phyloP scores from a whole-genome alignment of 495 filamentous ascomycete genomes.

The Aspergillus bertholletiae region DNA sequence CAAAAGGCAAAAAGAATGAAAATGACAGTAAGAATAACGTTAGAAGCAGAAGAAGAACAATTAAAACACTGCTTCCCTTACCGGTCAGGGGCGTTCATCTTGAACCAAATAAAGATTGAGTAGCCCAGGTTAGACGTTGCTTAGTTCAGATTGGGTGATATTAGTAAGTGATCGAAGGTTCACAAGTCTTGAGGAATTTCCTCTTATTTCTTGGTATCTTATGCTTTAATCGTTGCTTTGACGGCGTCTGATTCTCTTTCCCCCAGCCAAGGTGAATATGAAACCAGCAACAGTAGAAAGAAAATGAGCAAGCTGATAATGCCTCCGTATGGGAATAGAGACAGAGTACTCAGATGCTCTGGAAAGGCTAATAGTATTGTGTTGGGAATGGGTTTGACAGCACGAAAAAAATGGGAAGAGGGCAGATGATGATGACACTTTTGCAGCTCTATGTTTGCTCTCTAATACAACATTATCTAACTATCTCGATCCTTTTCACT shows the following conservation, averaged over 20 bases:
- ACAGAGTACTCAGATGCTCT: not conserved
- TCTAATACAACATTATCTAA: not conserved
- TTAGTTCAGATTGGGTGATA: not conserved
- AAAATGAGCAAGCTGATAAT: not conserved
- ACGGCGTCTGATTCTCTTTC: not conserved
- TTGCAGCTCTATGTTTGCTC: not conserved
- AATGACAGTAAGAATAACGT: too few relatives aligned
- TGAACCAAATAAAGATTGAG: constrained; percentile 11
- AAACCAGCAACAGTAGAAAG: not conserved
- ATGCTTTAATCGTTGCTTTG: not conserved
- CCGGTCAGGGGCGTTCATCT: constrained; percentile 75
- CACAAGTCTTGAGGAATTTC: not conserved
- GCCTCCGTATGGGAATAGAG: not conserved
- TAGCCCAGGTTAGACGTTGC: not conserved
- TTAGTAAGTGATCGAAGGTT: not conserved
- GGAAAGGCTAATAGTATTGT: not conserved
- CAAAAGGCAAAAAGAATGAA: too few relatives aligned
- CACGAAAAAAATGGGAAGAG: not conserved
- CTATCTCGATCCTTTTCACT: not conserved
- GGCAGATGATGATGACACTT: not conserved
- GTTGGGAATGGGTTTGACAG: not conserved
- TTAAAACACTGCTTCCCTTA: constrained; percentile 20
- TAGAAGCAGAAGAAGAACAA: constrained; percentile 1
- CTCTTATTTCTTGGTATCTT: not conserved
- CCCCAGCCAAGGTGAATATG: not conserved